phyloP scores from a whole-genome alignment of 768 basidiomycete genomes.

The Mycena crocata region DNA sequence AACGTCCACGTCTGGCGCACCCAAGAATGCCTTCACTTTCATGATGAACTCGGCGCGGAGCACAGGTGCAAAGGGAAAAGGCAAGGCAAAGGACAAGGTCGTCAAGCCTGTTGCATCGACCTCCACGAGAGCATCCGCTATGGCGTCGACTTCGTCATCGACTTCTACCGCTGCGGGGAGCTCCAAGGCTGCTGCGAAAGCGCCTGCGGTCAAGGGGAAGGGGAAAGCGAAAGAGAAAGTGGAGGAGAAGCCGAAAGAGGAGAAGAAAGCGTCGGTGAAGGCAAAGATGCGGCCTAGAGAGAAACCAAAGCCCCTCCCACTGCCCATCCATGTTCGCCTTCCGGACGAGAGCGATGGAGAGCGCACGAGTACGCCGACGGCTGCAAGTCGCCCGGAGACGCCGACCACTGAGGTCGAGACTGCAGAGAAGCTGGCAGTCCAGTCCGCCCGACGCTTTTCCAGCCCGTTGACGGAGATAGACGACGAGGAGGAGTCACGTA shows the following conservation, averaged over 20 bases:
- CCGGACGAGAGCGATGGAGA: conserved; percentile 39
- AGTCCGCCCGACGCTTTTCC: conserved; percentile 3
- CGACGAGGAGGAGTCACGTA: conserved; percentile 1
- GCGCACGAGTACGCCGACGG: conserved; percentile 15
- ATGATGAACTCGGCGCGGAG: conserved; percentile 45
- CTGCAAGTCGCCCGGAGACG: conserved; percentile 23
- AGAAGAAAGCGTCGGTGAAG: conserved; percentile 47
- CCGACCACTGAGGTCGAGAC: background rate
- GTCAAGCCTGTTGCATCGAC: conserved; percentile 15
- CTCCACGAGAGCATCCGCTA: conserved; percentile 4
- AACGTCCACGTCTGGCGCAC: conserved; percentile 22
- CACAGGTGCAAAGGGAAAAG: conserved; percentile 35
- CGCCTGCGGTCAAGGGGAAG: conserved; percentile 23
- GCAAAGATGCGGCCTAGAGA: conserved; percentile 49
- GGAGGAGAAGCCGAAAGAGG: conserved; percentile 23
- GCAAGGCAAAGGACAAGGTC: conserved; percentile 37
- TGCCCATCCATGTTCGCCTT: conserved; percentile 44
- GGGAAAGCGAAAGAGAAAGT: conserved; percentile 36
- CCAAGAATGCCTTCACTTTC: conserved; percentile 46
- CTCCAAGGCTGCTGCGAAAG: conserved; percentile 19
- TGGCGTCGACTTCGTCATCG: conserved; percentile 12
- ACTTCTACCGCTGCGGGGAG: conserved; percentile 20
- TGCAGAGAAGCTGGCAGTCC: background rate
- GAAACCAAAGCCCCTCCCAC: conserved; percentile 43
- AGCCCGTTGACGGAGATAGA: conserved; percentile 28